Evolutionary conservation across 257 asterid species (phyloP).

Genomic region (Handroanthus guayacan): DNA sequence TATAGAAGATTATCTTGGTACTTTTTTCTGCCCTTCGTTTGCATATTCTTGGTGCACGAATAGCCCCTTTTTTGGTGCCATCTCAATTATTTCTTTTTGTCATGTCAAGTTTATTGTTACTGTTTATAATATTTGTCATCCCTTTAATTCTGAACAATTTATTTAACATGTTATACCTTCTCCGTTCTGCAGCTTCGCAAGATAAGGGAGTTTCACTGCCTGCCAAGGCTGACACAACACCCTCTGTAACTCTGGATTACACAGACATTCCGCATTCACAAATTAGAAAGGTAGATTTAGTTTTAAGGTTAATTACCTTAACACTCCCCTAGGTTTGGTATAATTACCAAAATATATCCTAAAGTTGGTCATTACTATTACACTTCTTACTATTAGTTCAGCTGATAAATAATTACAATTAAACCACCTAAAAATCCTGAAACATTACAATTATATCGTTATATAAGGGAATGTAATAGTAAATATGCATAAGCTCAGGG

Average conservation of each 20-base stretch:
- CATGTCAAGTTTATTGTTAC: neutral
- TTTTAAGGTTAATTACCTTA: too few relatives aligned
- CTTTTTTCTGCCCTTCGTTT: neutral
- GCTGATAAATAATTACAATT: too few relatives aligned
- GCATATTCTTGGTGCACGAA: neutral
- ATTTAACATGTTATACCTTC: constrained; percentile 18
- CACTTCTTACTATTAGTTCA: too few relatives aligned
- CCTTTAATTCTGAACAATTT: constrained; percentile 13
- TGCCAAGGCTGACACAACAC: constrained; percentile 45
- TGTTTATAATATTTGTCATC: constrained; percentile 9
- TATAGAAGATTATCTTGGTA: constrained; percentile 3
- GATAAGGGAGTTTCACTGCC: constrained; percentile 60
- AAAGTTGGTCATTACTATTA: too few relatives aligned
- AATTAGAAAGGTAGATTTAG: constrained; percentile 62
- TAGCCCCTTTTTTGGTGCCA: neutral
- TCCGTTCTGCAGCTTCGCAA: constrained; percentile 53
- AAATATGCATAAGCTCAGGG: too few relatives aligned
- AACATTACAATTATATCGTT: too few relatives aligned
- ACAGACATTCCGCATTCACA: constrained; percentile 66
- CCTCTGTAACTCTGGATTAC: constrained; percentile 51
- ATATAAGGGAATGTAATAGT: too few relatives aligned
- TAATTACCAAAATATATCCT: too few relatives aligned
- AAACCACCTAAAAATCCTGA: too few relatives aligned
- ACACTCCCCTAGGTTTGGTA: too few relatives aligned
- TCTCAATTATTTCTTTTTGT: neutral